These are phyloP conservation scores for Tricholoma bakamatsutake DNA, from an alignment of 768 basidiomycete species.

Conservation along the genomic window DNA sequence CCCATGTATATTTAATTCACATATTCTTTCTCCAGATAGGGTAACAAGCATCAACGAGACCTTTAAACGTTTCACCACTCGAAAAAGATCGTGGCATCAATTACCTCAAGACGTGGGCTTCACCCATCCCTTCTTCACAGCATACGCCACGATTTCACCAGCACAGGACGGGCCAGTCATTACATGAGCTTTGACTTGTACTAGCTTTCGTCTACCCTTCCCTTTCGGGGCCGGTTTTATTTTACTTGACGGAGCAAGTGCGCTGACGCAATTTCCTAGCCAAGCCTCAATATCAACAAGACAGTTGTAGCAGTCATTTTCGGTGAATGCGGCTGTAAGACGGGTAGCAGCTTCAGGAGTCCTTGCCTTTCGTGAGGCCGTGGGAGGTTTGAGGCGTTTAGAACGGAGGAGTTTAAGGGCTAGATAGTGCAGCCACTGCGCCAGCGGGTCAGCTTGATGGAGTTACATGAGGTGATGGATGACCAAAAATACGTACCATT, in stretches of 20 bases:
- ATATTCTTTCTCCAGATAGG: background rate
- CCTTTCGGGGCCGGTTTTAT: slow-evolving; percentile 24
- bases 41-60: background rate
- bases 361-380: slow-evolving; percentile 30
- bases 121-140: slow-evolving; percentile 59
- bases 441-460: slow-evolving; percentile 5
- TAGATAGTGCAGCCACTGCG: slow-evolving; percentile 90
- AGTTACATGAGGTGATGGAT: background rate
- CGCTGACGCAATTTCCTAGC: slow-evolving; percentile 42
- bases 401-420: slow-evolving; percentile 61
- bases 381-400: slow-evolving; percentile 61
- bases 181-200: slow-evolving; percentile 13
- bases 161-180: slow-evolving; percentile 39
- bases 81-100: too few relatives aligned
- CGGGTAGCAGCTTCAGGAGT: slow-evolving; percentile 19
- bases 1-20: background rate
- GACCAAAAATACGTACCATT: slow-evolving; percentile 50
- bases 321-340: slow-evolving; percentile 39
- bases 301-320: slow-evolving; percentile 65
- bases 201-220: slow-evolving; percentile 29
- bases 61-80: background rate
- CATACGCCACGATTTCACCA: slow-evolving; percentile 58
- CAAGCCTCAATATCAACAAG: slow-evolving; percentile 61
- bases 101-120: slow-evolving; percentile 15
- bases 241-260: slow-evolving; percentile 20